Percentiles rank a stretch among this genome's conserved stretches.
phyloP scores from a whole-genome alignment of 2,329 filamentous ascomycete species.

The Botrytis porri region DNA sequence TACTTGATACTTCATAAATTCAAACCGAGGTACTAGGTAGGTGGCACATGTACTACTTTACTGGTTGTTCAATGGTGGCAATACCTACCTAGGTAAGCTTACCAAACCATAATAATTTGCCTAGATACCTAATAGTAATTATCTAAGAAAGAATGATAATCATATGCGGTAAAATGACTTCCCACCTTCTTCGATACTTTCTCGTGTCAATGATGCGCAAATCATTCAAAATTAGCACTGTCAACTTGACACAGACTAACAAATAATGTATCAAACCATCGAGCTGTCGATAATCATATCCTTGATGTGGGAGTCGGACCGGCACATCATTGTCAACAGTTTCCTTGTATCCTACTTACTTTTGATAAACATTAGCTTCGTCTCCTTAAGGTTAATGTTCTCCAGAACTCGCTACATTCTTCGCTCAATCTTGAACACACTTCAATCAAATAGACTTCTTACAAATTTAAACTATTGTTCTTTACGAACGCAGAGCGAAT shows the following conservation, averaged over 20 bases:
- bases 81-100: background rate
- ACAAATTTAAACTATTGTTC: background rate
- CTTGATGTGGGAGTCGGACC: background rate
- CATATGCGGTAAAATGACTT: background rate
- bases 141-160: background rate
- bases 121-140: too few species aligned
- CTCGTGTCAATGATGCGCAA: background rate
- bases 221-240: background rate
- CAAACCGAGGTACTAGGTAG: background rate
- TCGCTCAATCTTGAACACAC: background rate
- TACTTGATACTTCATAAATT: background rate
- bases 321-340: background rate
- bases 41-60: background rate
- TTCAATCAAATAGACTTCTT: background rate
- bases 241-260: background rate
- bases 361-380: background rate
- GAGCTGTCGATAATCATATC: background rate
- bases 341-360: background rate
- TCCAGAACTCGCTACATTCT: background rate
- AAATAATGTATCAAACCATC: background rate
- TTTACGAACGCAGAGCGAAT: background rate
- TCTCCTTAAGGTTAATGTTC: background rate
- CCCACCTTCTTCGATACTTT: background rate
- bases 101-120: background rate
- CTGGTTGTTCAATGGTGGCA: background rate